Evolutionary conservation across 495 filamentous ascomycete genomes (phyloP).

Genomic region (Neurospora sp.): DNA sequence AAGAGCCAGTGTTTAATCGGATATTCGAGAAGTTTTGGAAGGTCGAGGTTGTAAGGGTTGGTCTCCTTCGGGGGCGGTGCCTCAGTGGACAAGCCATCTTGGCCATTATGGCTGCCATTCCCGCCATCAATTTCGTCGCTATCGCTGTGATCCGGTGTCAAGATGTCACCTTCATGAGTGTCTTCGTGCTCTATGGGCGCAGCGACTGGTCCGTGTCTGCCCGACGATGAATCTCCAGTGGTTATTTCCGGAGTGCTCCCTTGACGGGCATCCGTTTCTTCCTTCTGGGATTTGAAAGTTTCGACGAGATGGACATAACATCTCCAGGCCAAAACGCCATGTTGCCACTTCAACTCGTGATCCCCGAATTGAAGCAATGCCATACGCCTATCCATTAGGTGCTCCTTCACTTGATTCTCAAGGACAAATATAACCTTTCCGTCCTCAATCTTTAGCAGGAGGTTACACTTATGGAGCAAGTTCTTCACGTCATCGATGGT

Average conservation of each 20-base stretch:
- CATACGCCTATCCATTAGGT: too few relatives aligned
- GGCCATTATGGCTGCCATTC: too few relatives aligned
- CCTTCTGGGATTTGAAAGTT: too few relatives aligned
- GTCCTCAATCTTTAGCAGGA: constrained; percentile 19
- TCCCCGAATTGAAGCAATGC: constrained; percentile 20
- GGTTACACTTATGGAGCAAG: constrained; percentile 22
- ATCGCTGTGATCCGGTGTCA: too few relatives aligned
- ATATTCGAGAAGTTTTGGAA: constrained; percentile 9
- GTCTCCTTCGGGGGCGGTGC: neutral
- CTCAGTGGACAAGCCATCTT: too few relatives aligned
- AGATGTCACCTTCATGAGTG: too few relatives aligned
- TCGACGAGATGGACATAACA: constrained; percentile 25
- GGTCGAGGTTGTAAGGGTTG: neutral
- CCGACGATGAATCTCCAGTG: too few relatives aligned
- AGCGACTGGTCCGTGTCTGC: too few relatives aligned
- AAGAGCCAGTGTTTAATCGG: constrained; percentile 28
- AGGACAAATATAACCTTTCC: neutral
- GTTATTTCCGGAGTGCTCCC: too few relatives aligned
- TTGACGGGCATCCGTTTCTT: too few relatives aligned
- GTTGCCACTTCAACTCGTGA: constrained; percentile 29
- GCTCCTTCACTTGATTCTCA: neutral
- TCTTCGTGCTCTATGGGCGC: too few relatives aligned
- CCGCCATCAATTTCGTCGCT: too few relatives aligned
- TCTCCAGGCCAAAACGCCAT: constrained; percentile 25
- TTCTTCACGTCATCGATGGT: constrained; percentile 15